Conservation (phyloP, 2,329 filamentous ascomycete species). For the Thelonectria rubi region DNA sequence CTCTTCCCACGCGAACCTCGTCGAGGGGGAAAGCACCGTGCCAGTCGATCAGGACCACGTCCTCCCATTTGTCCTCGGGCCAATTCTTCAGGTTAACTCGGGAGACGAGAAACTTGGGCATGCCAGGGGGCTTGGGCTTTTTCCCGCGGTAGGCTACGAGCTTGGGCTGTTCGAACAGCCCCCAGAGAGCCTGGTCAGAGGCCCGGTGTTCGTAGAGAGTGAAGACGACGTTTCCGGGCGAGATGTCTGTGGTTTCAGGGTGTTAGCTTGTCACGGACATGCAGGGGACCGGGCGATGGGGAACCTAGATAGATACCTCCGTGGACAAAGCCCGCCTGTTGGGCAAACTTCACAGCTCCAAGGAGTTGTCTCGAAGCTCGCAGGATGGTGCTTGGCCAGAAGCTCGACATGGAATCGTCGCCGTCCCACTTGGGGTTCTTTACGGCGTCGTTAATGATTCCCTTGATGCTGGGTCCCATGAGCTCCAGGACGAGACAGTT, state of each 20-base stretch:
- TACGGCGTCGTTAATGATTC: not conserved
- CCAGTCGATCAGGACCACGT: conserved; percentile 24
- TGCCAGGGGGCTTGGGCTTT: not conserved
- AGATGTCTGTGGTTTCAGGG: conserved; percentile 12
- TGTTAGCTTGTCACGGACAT: not conserved
- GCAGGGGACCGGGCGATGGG: not conserved
- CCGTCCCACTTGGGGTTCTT: not conserved
- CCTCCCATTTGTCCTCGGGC: conserved; percentile 6
- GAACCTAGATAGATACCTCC: conserved; percentile 19
- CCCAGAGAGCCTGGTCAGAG: conserved; percentile 10
- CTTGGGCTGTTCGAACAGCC: not conserved
- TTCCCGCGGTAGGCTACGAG: not conserved
- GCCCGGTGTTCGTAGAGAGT: not conserved
- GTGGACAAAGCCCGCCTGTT: conserved; percentile 15
- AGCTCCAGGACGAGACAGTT: conserved; percentile 25
- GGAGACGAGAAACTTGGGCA: conserved; percentile 1
- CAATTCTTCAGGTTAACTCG: not conserved
- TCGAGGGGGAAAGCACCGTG: conserved; percentile 15
- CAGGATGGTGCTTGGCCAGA: conserved; percentile 18
- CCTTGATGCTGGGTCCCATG: conserved; percentile 15
- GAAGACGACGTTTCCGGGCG: conserved; percentile 13
- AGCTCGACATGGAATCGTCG: not conserved
- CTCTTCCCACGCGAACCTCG: not conserved
- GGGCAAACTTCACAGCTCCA: conserved; percentile 1
- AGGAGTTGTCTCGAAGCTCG: conserved; percentile 19